Evolutionary conservation across 2,329 filamentous ascomycete genomes (phyloP).

Genomic region (Aureobasidium sp.): DNA sequence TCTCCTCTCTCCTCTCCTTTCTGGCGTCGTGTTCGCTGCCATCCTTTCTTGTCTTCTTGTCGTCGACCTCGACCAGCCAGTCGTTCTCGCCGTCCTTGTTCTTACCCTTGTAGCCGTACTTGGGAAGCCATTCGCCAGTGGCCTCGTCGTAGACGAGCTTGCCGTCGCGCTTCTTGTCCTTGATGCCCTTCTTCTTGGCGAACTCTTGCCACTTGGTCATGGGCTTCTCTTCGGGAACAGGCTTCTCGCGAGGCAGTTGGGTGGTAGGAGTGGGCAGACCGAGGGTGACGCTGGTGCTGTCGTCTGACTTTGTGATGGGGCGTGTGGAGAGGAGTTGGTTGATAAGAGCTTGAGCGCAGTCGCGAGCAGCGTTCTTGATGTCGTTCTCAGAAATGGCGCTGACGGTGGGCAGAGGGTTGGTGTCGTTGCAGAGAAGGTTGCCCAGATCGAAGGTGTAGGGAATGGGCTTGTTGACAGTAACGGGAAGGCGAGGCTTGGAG

Average conservation of each 20-base stretch:
- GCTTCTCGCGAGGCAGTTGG: constrained; percentile 80
- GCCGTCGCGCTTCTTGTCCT: constrained; percentile 72
- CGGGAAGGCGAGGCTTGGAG: constrained; percentile 13
- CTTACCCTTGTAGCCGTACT: constrained; percentile 90
- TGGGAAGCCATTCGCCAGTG: constrained; percentile 79
- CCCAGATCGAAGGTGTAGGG: constrained; percentile 90
- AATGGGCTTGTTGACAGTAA: constrained; percentile 57
- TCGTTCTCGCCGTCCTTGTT: constrained; percentile 77
- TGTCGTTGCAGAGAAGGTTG: constrained; percentile 75
- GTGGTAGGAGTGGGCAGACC: constrained; percentile 64
- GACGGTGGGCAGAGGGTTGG: constrained; percentile 64
- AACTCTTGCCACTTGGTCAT: constrained; percentile 95
- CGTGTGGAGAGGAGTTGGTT: constrained; percentile 91
- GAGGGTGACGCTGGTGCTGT: constrained; percentile 60
- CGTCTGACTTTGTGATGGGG: constrained; percentile 59
- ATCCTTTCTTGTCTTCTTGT: constrained; percentile 47
- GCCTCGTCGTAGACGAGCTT: constrained; percentile 80
- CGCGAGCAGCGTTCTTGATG: constrained; percentile 66
- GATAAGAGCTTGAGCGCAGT: constrained; percentile 83
- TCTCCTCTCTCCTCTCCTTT: constrained; percentile 52
- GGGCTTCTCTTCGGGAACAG: constrained; percentile 69
- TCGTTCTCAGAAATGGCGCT: constrained; percentile 34
- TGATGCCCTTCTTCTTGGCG: constrained; percentile 94
- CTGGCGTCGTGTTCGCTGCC: constrained; percentile 49
- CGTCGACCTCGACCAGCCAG: constrained; percentile 89